Conservation (phyloP, 2,329 filamentous ascomycete species). For the Phyllosticta ampelicida region DNA sequence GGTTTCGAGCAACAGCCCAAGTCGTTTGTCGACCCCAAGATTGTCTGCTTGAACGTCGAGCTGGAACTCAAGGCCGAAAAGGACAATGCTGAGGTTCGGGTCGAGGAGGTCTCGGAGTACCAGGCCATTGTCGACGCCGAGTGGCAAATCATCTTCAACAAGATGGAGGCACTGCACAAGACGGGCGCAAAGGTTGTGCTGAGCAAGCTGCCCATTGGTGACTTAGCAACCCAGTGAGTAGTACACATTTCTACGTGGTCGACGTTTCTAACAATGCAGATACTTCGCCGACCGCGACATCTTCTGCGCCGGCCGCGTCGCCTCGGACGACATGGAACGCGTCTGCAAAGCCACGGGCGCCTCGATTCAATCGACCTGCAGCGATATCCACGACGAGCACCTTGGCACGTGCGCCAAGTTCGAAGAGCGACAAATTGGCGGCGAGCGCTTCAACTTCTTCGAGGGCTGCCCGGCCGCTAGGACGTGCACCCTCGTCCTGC, state of each 20-base stretch:
- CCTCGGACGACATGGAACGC: constrained; percentile 86
- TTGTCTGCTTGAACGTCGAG: constrained; percentile 95
- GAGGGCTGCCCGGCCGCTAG: constrained; percentile 90
- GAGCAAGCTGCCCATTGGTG: constrained; percentile 93
- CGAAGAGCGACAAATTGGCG: constrained; percentile 93
- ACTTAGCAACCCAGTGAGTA: constrained; percentile 80
- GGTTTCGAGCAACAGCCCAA: constrained; percentile 99
- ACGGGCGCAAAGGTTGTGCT: constrained; percentile 96
- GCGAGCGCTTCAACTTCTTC: constrained; percentile 97
- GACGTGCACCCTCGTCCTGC: constrained; percentile 91
- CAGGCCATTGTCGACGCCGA: constrained; percentile 98
- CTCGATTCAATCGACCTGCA: constrained; percentile 8
- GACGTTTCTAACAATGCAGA: constrained; percentile 19
- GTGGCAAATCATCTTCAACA: constrained; percentile 99
- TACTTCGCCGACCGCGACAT: constrained; percentile 96
- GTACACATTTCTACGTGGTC: neutral
- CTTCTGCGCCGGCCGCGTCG: constrained; percentile 92
- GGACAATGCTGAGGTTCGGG: constrained; percentile 95
- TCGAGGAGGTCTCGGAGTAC: constrained; percentile 98
- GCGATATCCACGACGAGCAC: constrained; percentile 49
- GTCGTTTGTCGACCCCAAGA: constrained; percentile 85
- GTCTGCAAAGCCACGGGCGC: constrained; percentile 77
- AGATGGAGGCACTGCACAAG: constrained; percentile 88
- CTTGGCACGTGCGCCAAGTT: constrained; percentile 84
- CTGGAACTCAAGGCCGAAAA: constrained; percentile 98